A percentile compares a stretch with the other conserved stretches of the same genome.
These are phyloP conservation scores for Samsoniella hepiali DNA, from an alignment of 2,329 filamentous ascomycete genomes.

Conservation along the genomic window DNA sequence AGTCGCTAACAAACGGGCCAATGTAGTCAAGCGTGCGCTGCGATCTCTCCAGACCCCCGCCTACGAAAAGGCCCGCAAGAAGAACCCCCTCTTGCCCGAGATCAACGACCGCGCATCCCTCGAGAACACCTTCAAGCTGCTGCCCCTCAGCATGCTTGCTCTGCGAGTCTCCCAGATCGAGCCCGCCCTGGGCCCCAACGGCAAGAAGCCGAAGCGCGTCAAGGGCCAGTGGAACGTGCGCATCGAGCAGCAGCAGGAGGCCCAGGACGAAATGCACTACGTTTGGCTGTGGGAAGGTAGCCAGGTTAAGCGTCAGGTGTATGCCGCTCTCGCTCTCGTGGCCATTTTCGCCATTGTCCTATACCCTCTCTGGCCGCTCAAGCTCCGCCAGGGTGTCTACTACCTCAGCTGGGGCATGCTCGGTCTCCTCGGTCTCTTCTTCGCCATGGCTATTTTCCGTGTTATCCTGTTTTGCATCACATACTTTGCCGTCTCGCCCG, in stretches of 20 bases:
- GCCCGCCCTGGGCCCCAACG: conserved; percentile 59
- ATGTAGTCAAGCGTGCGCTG: conserved; percentile 87
- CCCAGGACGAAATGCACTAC: conserved; percentile 84
- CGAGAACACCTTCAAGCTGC: conserved; percentile 90
- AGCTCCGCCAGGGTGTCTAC: conserved; percentile 90
- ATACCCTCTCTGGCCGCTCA: conserved; percentile 93
- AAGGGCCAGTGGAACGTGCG: conserved; percentile 96
- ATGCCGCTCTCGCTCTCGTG: conserved; percentile 77
- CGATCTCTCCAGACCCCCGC: conserved; percentile 84
- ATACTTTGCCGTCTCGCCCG: conserved; percentile 78
- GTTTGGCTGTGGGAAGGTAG: conserved; percentile 94
- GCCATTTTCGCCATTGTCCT: conserved; percentile 85
- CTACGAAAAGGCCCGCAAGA: conserved; percentile 84
- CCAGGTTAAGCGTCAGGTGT: conserved; percentile 90
- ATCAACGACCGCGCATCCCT: conserved; percentile 85
- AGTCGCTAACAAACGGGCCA: conserved; percentile 21
- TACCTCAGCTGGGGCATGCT: conserved; percentile 94
- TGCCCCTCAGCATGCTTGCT: conserved; percentile 90
- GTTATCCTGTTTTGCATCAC: conserved; percentile 92
- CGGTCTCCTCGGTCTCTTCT: conserved; percentile 86
- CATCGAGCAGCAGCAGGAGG: conserved; percentile 95
- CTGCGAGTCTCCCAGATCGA: conserved; percentile 78
- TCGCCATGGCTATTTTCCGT: conserved; percentile 95
- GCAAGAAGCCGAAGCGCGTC: conserved; percentile 78
- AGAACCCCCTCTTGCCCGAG: conserved; percentile 84